phyloP scores from a whole-genome alignment of 2,329 filamentous ascomycete species.

The Monosporascus sp. region DNA sequence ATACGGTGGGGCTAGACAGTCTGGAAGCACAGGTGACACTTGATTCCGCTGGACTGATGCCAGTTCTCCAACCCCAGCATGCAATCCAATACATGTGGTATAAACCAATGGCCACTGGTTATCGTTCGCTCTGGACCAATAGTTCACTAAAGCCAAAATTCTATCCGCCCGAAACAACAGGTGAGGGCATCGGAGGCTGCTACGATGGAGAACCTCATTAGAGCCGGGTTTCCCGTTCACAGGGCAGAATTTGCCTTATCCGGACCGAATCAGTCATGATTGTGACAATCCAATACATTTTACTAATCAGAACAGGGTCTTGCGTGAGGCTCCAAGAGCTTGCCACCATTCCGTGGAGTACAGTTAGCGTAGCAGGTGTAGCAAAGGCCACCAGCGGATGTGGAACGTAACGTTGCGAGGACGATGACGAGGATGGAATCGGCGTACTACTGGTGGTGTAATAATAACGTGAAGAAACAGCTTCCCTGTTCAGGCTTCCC shows the following conservation, averaged over 20 bases:
- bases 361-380: neutral
- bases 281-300: neutral
- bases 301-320: conserved; percentile 2
- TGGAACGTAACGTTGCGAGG: neutral
- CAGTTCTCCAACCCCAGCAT: conserved; percentile 12
- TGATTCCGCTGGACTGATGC: conserved; percentile 20
- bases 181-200: neutral
- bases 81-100: conserved; percentile 21
- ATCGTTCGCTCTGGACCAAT: neutral
- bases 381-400: neutral
- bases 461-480: too few species aligned
- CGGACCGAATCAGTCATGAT: neutral
- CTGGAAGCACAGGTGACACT: neutral
- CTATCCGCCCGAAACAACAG: neutral
- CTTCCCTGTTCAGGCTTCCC: too few species aligned
- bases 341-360: conserved; percentile 1
- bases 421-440: too few species aligned
- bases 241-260: neutral
- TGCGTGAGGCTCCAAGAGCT: conserved; percentile 17
- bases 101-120: conserved; percentile 17
- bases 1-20: neutral
- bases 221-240: neutral
- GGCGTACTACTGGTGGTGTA: too few species aligned
- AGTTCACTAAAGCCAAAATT: neutral
- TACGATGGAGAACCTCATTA: neutral